phyloP scores from a whole-genome alignment of 2,329 filamentous ascomycete species.

The Cercospora zeae-maydis region DNA sequence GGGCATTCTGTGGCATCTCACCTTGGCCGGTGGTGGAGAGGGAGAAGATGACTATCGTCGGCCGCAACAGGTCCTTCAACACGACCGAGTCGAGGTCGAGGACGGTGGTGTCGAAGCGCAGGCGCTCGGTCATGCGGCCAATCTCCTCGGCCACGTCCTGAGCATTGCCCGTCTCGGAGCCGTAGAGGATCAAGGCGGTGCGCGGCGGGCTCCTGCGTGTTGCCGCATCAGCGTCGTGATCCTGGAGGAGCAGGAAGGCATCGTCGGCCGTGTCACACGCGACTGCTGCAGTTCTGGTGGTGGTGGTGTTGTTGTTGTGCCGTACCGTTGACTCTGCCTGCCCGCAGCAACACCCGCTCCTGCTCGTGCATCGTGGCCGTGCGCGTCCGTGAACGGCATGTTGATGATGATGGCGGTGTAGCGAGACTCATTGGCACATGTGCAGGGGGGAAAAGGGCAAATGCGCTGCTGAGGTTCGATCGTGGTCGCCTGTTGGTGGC shows the following conservation, averaged over 20 bases:
- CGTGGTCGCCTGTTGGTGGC: constrained; percentile 1
- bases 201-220: constrained; percentile 26
- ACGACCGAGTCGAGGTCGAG: constrained; percentile 73
- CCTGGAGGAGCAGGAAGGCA: background rate
- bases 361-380: constrained; percentile 14
- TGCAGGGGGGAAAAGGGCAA: background rate
- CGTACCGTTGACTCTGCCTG: constrained; percentile 13
- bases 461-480: background rate
- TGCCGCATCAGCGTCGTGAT: constrained; percentile 1
- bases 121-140: constrained; percentile 66
- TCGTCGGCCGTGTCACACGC: background rate
- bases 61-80: constrained; percentile 50
- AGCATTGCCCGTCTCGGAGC: constrained; percentile 90
- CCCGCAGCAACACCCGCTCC: constrained; percentile 11
- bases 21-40: constrained; percentile 93
- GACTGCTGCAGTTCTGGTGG: background rate
- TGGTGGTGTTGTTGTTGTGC: background rate
- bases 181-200: constrained; percentile 74
- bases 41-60: constrained; percentile 67
- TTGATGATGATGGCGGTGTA: background rate
- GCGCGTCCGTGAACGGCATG: constrained; percentile 26
- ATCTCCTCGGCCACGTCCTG: constrained; percentile 88
- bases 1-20: constrained; percentile 80
- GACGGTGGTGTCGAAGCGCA: constrained; percentile 73
- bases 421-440: constrained; percentile 3